phyloP scores from a whole-genome alignment of 441 rosid species.

The Pelargonium fulgidum region DNA sequence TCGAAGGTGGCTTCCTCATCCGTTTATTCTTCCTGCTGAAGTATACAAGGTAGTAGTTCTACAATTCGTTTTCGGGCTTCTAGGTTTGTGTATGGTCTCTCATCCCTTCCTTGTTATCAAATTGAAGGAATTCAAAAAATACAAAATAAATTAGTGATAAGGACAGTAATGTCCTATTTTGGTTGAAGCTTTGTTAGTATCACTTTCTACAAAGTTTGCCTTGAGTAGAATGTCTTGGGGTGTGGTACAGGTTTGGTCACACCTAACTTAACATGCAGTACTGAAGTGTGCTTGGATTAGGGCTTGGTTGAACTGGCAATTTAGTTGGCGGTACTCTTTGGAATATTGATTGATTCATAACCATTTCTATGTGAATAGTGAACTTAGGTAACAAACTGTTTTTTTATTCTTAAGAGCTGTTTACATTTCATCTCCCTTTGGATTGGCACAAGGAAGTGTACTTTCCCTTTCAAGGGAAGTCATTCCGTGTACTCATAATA shows the following conservation, averaged over 20 bases:
- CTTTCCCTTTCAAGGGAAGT: too few species aligned
- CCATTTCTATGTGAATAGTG: too few species aligned
- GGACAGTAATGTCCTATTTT: not conserved
- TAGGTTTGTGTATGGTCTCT: not conserved
- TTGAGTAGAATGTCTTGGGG: not conserved
- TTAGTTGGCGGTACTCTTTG: not conserved
- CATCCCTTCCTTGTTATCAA: too few species aligned
- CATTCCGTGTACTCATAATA: too few species aligned
- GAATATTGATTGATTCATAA: not conserved
- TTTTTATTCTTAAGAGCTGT: too few species aligned
- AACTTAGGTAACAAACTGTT: too few species aligned
- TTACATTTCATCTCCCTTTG: too few species aligned
- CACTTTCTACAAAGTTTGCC: not conserved
- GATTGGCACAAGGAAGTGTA: too few species aligned
- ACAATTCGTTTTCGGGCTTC: not conserved
- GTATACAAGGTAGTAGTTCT: constrained; percentile 65
- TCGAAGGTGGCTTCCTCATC: constrained; percentile 79
- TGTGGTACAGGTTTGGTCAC: not conserved
- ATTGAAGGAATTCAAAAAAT: too few species aligned
- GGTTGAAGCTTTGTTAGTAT: not conserved
- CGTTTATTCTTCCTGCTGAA: constrained; percentile 81
- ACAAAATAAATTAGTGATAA: not conserved
- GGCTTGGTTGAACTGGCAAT: not conserved
- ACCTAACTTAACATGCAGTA: not conserved
- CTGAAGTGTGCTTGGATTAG: not conserved